These are phyloP conservation scores for Lolium multiflorum DNA, from an alignment of 176 grass and related monocot genomes.

Conservation along the genomic window DNA sequence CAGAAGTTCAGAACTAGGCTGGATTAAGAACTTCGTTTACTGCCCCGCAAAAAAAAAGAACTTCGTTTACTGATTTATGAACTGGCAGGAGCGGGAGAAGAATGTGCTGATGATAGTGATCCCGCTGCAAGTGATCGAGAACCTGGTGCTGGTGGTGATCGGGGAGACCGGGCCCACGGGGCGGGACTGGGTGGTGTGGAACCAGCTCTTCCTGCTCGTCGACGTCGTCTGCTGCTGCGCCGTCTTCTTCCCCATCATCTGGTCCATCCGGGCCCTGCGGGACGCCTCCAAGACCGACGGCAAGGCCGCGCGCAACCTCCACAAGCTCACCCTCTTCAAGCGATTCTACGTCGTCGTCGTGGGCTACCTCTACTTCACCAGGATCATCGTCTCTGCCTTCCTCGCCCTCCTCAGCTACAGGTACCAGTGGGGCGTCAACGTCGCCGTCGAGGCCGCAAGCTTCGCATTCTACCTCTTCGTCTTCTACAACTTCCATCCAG, in stretches of 20 bases:
- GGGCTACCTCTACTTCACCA: conserved; percentile 72
- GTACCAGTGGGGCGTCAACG: conserved; percentile 59
- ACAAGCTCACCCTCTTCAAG: conserved; percentile 79
- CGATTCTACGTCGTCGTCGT: conserved; percentile 70
- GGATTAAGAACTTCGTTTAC: not conserved
- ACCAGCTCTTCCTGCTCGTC: conserved; percentile 63
- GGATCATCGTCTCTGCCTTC: conserved; percentile 52
- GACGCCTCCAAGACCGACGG: conserved; percentile 65
- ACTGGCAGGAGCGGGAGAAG: conserved; percentile 57
- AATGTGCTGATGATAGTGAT: conserved; percentile 64
- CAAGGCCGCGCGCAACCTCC: conserved; percentile 68
- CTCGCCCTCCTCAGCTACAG: conserved; percentile 51
- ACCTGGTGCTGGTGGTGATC: conserved; percentile 54
- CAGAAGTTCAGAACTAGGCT: not conserved
- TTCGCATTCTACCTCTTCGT: conserved; percentile 62
- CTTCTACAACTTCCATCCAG: conserved; percentile 61
- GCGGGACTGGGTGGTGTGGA: conserved; percentile 51
- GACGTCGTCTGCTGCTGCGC: conserved; percentile 68
- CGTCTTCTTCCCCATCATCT: conserved; percentile 71
- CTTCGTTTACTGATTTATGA: not conserved
- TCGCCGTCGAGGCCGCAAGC: conserved; percentile 56
- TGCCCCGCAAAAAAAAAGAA: no score
- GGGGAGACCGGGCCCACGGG: conserved; percentile 59
- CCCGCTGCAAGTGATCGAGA: conserved; percentile 73
- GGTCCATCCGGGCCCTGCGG: conserved; percentile 64